Percentiles rank a stretch among this genome's conserved stretches.
phyloP scores from a whole-genome alignment of 345 rosid genomes.

The Populus pruinosa region DNA sequence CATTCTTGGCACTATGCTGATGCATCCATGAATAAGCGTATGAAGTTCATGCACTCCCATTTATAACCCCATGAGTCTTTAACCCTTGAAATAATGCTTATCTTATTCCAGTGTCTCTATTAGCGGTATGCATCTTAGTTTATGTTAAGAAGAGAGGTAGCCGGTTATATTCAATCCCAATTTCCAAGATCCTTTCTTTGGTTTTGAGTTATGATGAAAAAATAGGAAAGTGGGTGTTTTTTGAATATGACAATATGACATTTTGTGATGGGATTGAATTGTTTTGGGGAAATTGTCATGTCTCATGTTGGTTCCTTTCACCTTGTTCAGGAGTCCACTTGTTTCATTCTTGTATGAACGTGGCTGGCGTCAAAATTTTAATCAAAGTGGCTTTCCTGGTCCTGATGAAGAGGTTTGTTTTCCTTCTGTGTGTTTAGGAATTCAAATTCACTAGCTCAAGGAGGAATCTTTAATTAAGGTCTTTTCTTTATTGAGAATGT shows the following conservation, averaged over 20 bases:
- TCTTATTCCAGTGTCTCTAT: neutral
- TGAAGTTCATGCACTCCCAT: neutral
- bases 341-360: constrained; percentile 91
- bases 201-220: neutral
- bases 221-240: neutral
- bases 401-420: constrained; percentile 79
- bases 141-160: neutral
- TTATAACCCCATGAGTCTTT: neutral
- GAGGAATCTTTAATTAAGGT: too few species aligned
- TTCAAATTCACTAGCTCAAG: neutral
- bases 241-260: neutral
- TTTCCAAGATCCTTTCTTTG: neutral
- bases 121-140: neutral
- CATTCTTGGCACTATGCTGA: neutral
- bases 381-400: constrained; percentile 86
- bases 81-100: neutral
- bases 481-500: neutral
- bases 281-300: neutral
- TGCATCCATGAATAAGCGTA: neutral
- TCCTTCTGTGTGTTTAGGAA: neutral
- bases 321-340: constrained; percentile 69
- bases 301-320: constrained; percentile 12
- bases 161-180: neutral
- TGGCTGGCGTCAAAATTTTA: constrained; percentile 91
- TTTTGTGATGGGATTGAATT: neutral